phyloP scores from a whole-genome alignment of 2,329 filamentous ascomycete genomes.

The Ophiostoma quercus region DNA sequence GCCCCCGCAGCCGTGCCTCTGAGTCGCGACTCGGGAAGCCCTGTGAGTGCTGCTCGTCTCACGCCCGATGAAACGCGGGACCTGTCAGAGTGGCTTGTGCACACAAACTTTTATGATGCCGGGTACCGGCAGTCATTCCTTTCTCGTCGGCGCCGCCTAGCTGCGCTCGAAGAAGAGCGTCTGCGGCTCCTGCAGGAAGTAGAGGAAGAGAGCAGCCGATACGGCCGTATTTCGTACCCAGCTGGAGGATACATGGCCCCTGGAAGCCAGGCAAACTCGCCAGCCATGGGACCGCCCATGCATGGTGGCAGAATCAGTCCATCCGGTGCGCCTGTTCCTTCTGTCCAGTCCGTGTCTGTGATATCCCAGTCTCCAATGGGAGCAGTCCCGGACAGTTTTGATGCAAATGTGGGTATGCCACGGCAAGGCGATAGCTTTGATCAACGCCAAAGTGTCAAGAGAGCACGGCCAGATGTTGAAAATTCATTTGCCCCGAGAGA shows the following conservation, averaged over 20 bases:
- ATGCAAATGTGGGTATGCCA: not conserved
- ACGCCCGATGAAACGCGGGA: not conserved
- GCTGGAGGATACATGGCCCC: not conserved
- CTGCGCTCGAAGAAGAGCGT: constrained; percentile 15
- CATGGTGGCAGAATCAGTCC: not conserved
- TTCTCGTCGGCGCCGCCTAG: constrained; percentile 12
- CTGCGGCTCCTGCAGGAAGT: constrained; percentile 5
- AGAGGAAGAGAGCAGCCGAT: constrained; percentile 3
- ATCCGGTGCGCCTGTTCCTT: not conserved
- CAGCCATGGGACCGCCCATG: constrained; percentile 8
- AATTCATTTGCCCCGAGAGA: not conserved
- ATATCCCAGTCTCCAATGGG: not conserved
- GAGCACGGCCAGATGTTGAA: not conserved
- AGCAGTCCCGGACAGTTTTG: not conserved
- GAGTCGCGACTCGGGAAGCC: not conserved
- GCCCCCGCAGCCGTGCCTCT: not conserved
- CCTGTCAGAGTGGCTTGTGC: constrained; percentile 11
- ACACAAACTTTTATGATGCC: constrained; percentile 17
- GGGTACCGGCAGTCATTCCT: constrained; percentile 6
- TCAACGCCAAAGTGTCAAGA: not conserved
- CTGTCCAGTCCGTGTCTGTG: not conserved
- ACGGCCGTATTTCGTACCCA: not conserved
- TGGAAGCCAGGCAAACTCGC: not conserved
- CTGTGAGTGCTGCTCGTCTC: not conserved
- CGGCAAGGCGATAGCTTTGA: not conserved